A percentile compares a stretch with the other conserved stretches of the same genome.
Conservation (phyloP, 2,329 filamentous ascomycete genomes). For the Magnaporthiopsis incrustans region DNA sequence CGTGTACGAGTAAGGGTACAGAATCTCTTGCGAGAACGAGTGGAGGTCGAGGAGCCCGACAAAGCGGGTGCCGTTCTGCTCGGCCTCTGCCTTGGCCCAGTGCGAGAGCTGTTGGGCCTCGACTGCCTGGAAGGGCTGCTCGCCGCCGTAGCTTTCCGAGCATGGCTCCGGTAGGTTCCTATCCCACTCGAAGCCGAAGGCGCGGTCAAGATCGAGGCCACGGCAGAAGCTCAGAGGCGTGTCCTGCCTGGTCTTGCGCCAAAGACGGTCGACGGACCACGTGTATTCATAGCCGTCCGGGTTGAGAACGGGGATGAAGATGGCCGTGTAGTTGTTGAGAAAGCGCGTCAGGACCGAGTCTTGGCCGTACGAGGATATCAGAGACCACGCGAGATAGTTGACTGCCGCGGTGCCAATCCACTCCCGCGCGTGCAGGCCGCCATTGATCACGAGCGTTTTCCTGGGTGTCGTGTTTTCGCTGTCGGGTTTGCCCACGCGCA, state of each 20-base stretch:
- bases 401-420: constrained; percentile 94
- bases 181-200: constrained; percentile 82
- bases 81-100: constrained; percentile 76
- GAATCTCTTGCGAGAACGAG: constrained; percentile 88
- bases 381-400: constrained; percentile 80
- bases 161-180: constrained; percentile 69
- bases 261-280: constrained; percentile 84
- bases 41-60: constrained; percentile 86
- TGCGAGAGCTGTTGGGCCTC: constrained; percentile 69
- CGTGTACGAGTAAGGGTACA: constrained; percentile 86
- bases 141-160: constrained; percentile 82
- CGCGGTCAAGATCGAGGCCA: constrained; percentile 82
- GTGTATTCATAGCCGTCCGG: constrained; percentile 93
- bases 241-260: constrained; percentile 87
- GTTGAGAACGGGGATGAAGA: constrained; percentile 84
- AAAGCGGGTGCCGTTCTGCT: constrained; percentile 63
- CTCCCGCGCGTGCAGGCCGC: constrained; percentile 86
- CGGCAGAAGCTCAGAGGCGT: constrained; percentile 77
- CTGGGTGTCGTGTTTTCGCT: constrained; percentile 15
- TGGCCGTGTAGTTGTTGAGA: constrained; percentile 75
- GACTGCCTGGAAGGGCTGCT: constrained; percentile 71
- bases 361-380: constrained; percentile 78
- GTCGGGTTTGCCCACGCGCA: constrained; percentile 55
- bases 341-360: constrained; percentile 64
- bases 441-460: constrained; percentile 48